Evolutionary conservation across 2,329 filamentous ascomycete genomes (phyloP).

Genomic region (Fusarium sp.): DNA sequence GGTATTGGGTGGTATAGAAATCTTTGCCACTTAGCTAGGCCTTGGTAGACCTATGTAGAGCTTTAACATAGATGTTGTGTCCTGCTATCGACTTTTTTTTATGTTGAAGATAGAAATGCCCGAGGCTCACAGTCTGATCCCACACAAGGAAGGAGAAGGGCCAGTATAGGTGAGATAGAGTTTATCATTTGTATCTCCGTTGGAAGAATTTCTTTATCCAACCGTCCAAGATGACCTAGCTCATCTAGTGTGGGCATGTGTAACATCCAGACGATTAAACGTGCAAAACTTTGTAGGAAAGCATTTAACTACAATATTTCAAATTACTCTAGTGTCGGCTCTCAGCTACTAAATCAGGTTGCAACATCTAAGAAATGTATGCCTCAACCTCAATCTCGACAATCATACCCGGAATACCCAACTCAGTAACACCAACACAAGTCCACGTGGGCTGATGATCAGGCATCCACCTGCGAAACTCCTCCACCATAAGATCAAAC

Average conservation of each 20-base stretch:
- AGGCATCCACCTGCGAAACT: conserved; percentile 64
- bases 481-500: conserved; percentile 56
- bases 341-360: no score
- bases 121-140: neutral
- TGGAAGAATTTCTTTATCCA: neutral
- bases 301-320: no score
- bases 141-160: neutral
- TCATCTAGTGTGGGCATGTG: neutral
- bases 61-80: neutral
- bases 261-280: neutral
- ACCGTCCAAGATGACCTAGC: no score
- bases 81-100: neutral
- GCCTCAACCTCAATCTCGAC: conserved; percentile 70
- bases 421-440: conserved; percentile 59
- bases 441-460: conserved; percentile 67
- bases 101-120: neutral
- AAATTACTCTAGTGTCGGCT: no score
- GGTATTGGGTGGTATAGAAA: neutral
- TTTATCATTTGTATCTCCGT: neutral
- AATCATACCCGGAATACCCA: conserved; percentile 64
- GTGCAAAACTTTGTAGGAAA: no score
- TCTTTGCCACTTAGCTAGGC: neutral
- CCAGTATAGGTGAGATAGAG: neutral
- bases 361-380: neutral
- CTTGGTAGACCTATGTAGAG: neutral